A percentile compares a stretch with the other conserved stretches of the same genome.
Evolutionary conservation across 2,329 filamentous ascomycete species (phyloP).

Genomic region (Bimuria novae-zelandiae): DNA sequence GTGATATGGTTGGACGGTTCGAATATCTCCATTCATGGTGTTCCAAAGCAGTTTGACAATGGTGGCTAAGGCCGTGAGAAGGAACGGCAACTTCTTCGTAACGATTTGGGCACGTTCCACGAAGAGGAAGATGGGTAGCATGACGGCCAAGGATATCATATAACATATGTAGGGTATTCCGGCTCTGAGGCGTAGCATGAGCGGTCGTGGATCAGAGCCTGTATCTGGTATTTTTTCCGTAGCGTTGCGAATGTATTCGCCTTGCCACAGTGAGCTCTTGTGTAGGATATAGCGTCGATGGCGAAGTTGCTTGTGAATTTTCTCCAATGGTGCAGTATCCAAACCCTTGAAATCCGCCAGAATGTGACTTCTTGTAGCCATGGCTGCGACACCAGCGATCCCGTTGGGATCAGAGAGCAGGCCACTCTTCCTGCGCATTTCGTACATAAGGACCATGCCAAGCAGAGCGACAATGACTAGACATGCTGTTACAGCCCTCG

Average conservation of each 20-base stretch:
- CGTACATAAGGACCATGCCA: constrained; percentile 62
- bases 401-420: constrained; percentile 71
- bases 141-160: constrained; percentile 60
- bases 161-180: constrained; percentile 65
- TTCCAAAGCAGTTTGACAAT: constrained; percentile 71
- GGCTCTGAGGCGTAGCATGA: constrained; percentile 67
- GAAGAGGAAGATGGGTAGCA: constrained; percentile 68
- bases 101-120: constrained; percentile 56
- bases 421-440: constrained; percentile 68
- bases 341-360: constrained; percentile 74
- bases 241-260: constrained; percentile 57
- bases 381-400: constrained; percentile 73
- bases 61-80: constrained; percentile 68
- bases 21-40: constrained; percentile 69
- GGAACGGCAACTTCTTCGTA: constrained; percentile 66
- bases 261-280: constrained; percentile 72
- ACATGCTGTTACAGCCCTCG: constrained; percentile 62
- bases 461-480: constrained; percentile 63
- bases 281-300: constrained; percentile 69
- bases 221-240: constrained; percentile 55
- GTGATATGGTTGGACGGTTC: constrained; percentile 77
- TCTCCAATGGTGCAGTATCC: constrained; percentile 67
- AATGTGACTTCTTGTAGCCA: constrained; percentile 75
- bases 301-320: constrained; percentile 71
- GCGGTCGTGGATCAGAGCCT: constrained; percentile 62